Conservation (phyloP, 768 basidiomycete species). For the Psilocybe cyanescens region DNA sequence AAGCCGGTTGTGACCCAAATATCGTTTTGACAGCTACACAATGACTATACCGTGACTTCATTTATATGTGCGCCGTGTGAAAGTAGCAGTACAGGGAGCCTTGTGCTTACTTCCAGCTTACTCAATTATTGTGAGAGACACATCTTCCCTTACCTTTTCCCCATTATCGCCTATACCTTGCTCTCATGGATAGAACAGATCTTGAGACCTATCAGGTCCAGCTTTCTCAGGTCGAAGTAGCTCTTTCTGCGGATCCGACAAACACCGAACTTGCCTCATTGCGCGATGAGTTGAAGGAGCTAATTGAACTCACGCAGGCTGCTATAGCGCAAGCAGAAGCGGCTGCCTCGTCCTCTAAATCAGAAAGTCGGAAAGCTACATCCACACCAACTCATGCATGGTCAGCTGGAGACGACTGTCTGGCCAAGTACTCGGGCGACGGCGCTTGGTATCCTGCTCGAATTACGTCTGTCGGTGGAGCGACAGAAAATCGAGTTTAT, state of each 20-base stretch:
- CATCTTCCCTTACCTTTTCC: constrained; percentile 7
- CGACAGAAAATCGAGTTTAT: constrained; percentile 81
- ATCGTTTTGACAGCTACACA: no score
- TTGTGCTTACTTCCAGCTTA: background rate
- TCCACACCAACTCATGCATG: constrained; percentile 59
- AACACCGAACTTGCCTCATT: constrained; percentile 77
- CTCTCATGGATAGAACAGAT: constrained; percentile 65
- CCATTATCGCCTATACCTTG: constrained; percentile 1
- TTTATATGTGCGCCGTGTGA: background rate
- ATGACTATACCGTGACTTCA: no score
- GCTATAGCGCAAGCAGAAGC: constrained; percentile 71
- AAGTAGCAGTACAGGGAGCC: background rate
- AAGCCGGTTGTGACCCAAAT: no score
- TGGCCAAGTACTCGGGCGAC: constrained; percentile 86
- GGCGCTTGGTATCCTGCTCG: constrained; percentile 88
- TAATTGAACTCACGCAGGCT: constrained; percentile 79
- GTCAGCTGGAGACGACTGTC: constrained; percentile 83
- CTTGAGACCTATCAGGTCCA: constrained; percentile 91
- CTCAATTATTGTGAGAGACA: background rate
- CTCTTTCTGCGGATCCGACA: constrained; percentile 73
- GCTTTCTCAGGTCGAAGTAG: constrained; percentile 85
- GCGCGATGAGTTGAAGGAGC: constrained; percentile 78
- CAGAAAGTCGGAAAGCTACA: constrained; percentile 59
- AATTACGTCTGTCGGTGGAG: constrained; percentile 83
- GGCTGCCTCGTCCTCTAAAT: constrained; percentile 57